Conservation (phyloP, 2,329 filamentous ascomycete species). For the Venturia effusa region DNA sequence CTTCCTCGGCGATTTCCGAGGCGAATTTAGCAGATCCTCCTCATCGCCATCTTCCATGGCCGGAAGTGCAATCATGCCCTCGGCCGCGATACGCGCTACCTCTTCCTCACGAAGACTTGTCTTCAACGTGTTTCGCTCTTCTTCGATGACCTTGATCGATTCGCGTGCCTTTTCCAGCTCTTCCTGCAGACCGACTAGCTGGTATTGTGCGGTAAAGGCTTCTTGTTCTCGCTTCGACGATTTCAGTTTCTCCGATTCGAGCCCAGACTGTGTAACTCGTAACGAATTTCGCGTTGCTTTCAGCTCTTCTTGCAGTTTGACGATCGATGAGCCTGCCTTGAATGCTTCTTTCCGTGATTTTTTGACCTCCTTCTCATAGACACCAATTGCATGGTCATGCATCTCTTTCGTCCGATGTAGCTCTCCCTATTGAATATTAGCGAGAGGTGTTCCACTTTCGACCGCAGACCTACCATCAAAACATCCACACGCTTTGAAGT, state of each 20-base stretch:
- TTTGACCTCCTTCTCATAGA: slow-evolving; percentile 67
- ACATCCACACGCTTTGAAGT: slow-evolving; percentile 57
- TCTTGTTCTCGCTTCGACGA: slow-evolving; percentile 55
- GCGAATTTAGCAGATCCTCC: slow-evolving; percentile 53
- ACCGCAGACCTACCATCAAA: slow-evolving; percentile 49
- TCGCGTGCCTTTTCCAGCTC: slow-evolving; percentile 55
- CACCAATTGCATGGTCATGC: slow-evolving; percentile 29
- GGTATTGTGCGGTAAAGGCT: slow-evolving; percentile 55
- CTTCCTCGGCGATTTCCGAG: slow-evolving; percentile 41
- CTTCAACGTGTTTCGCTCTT: slow-evolving; percentile 65
- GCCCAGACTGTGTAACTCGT: slow-evolving; percentile 45
- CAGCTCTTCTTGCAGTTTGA: slow-evolving; percentile 65
- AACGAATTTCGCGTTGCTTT: slow-evolving; percentile 48
- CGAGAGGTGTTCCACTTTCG: slow-evolving; percentile 28
- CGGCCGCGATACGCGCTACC: slow-evolving; percentile 59
- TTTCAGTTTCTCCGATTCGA: slow-evolving; percentile 54
- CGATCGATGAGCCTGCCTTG: slow-evolving; percentile 57
- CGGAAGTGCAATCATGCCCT: slow-evolving; percentile 58
- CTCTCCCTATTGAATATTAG: slow-evolving; percentile 49
- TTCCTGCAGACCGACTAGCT: slow-evolving; percentile 54
- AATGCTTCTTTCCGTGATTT: slow-evolving; percentile 61
- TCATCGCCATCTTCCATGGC: slow-evolving; percentile 33
- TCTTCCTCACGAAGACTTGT: slow-evolving; percentile 63
- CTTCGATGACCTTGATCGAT: slow-evolving; percentile 54
- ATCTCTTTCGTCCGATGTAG: slow-evolving; percentile 61